phyloP scores from a whole-genome alignment of 2,329 filamentous ascomycete species.

The Pyricularia sp. region DNA sequence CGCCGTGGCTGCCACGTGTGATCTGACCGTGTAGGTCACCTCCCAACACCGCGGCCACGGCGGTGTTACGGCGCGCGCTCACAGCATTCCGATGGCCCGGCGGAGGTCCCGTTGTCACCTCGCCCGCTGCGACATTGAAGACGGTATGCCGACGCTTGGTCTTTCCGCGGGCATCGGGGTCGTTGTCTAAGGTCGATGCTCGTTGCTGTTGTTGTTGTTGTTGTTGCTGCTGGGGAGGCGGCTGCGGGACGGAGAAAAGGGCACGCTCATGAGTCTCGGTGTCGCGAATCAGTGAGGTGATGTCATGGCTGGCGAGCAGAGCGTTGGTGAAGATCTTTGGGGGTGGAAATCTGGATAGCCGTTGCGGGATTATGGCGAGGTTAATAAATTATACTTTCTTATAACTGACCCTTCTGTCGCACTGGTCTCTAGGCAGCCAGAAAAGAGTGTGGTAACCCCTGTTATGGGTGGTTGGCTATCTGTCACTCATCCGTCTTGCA shows the following conservation, averaged over 20 bases:
- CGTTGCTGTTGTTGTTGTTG: conserved; percentile 21
- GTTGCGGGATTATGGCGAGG: background rate
- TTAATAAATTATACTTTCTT: background rate
- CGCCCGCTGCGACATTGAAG: conserved; percentile 55
- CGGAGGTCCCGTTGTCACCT: conserved; percentile 48
- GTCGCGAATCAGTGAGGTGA: conserved; percentile 88
- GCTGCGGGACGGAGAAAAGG: conserved; percentile 81
- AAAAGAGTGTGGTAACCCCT: background rate
- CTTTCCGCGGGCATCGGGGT: conserved; percentile 37
- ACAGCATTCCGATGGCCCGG: conserved; percentile 26
- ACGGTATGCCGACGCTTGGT: conserved; percentile 49
- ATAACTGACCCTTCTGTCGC: background rate
- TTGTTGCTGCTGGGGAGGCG: conserved; percentile 34
- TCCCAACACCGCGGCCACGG: conserved; percentile 82
- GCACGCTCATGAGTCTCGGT: conserved; percentile 92
- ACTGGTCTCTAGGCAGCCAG: background rate
- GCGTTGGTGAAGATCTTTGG: conserved; percentile 97
- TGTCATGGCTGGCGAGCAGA: conserved; percentile 78
- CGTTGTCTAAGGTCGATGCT: conserved; percentile 27
- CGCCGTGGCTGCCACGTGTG: conserved; percentile 41
- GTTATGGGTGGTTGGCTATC: background rate
- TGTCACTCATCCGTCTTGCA: background rate
- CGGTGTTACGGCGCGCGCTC: conserved; percentile 62
- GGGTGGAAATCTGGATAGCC: conserved; percentile 59
- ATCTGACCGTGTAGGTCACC: conserved; percentile 80